Conservation (phyloP, 352 stramenopile genomes). For the Phytophthora agathidicida region DNA sequence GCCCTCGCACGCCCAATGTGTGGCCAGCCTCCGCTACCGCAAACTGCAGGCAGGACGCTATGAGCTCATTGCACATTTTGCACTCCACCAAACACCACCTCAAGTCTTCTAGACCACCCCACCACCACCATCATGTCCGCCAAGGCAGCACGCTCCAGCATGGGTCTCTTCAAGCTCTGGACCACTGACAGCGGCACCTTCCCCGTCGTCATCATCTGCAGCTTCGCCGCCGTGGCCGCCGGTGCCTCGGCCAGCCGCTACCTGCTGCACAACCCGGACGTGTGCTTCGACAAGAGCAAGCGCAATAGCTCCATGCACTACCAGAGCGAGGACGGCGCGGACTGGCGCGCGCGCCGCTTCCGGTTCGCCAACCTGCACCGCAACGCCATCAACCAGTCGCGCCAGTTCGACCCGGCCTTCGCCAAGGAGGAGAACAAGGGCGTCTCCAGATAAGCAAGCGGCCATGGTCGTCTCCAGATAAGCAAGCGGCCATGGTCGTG, state of each 20-base stretch:
- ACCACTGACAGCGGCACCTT: constrained; percentile 56
- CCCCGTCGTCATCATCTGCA: constrained; percentile 46
- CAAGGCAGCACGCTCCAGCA: constrained; percentile 35
- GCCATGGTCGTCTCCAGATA: too few relatives aligned
- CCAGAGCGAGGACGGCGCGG: constrained; percentile 31
- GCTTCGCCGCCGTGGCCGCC: constrained; percentile 36
- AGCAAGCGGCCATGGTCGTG: too few relatives aligned
- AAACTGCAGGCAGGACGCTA: not conserved
- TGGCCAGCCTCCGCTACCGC: constrained; percentile 8
- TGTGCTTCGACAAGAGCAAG: constrained; percentile 49
- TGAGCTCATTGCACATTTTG: constrained; percentile 23
- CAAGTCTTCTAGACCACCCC: too few relatives aligned
- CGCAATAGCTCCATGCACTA: constrained; percentile 47
- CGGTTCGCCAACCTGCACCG: constrained; percentile 53
- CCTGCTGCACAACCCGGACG: constrained; percentile 41
- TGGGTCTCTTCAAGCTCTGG: constrained; percentile 55
- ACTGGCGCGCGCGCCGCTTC: constrained; percentile 54
- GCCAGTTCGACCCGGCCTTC: constrained; percentile 57
- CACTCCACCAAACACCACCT: not conserved
- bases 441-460: too few relatives aligned
- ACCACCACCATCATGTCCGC: constrained; percentile 23
- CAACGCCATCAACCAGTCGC: constrained; percentile 73
- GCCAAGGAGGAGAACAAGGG: constrained; percentile 59
- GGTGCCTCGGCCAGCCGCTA: constrained; percentile 35
- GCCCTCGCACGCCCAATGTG: too few relatives aligned